Evolutionary conservation across 208 protist genomes (phyloP), one percentile per base, ranked within the genome.

Genomic region (Leishmania aethiopica): DNA sequence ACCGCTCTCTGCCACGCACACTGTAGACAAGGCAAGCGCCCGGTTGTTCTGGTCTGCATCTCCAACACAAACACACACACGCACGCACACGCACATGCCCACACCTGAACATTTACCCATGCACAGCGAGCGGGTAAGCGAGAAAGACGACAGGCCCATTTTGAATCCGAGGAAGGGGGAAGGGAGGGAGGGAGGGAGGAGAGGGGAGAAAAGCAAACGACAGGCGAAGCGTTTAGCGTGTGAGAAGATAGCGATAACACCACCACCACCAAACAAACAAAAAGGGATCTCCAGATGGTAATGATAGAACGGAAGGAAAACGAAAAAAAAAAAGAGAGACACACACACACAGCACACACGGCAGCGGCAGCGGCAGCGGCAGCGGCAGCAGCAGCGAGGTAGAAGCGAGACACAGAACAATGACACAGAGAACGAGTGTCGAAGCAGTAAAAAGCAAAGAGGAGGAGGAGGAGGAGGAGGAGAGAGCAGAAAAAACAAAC

Each of bases 161-260:
- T 8, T 32, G 47, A 62, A 28, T 47, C 15, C 15, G 72, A 57
- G 28, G 10, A 75, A 28, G 25, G n/a, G 28, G 28, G 10, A 75
- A 28, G 25, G n/a, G 28, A 3, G 17, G 25, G n/a, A 13, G 3
- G 73, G 32, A 77, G 51, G 53, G 69, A n/a, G 69, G 59, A 35
- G 28, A 0, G 8, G 45, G 40, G 25, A 51, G 11, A 4, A 57
- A 75, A 75, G 49, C 25, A n/a, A 60, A n/a, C 6, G 49, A 42
- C 66, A 71, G n/a, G 22, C 7, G 69, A 77, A 62, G 32, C 49
- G 15, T 62, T 35, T 77, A 42, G 19, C 72, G 51, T 42, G 72
- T 60, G 45, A 42, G 69, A 73, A 42, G 42, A 49, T 35, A 15
- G 42, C 25, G 69, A 77, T 77, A 62, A 77, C 72, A 45, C 51